A percentile compares a stretch with the other conserved stretches of the same genome.
Conservation (phyloP, 495 filamentous ascomycete genomes). For the Xylaria sp. region DNA sequence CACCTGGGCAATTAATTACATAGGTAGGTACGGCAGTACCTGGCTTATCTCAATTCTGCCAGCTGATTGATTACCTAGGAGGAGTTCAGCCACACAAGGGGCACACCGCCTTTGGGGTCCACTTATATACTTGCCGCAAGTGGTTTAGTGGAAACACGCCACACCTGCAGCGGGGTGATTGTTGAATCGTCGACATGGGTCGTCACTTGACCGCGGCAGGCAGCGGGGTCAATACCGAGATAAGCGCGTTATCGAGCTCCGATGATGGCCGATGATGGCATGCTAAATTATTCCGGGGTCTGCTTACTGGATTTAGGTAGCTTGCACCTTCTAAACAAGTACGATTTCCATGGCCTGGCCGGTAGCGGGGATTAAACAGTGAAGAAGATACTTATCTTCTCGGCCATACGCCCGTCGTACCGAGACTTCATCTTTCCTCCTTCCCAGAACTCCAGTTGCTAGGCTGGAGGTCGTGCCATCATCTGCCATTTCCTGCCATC, state of each 20-base stretch:
- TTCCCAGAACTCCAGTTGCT: background rate
- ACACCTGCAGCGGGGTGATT: background rate
- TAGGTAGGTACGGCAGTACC: background rate
- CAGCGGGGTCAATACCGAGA: conserved; percentile 14
- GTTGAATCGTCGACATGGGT: background rate
- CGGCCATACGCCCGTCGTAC: background rate
- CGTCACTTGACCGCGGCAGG: conserved; percentile 5
- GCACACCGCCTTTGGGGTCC: background rate
- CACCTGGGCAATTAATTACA: too few relatives aligned
- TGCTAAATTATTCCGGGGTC: conserved; percentile 8
- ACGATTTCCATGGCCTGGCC: background rate
- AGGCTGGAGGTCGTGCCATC: background rate
- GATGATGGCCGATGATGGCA: conserved; percentile 12
- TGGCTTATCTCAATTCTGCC: conserved; percentile 1
- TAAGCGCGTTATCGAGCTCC: conserved; percentile 20
- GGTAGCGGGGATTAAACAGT: background rate
- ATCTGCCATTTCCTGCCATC: background rate
- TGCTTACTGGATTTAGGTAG: conserved; percentile 10
- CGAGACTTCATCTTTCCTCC: background rate
- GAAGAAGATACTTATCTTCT: background rate
- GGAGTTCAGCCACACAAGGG: background rate
- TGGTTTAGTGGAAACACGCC: background rate
- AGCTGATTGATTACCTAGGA: too few relatives aligned
- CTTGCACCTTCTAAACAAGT: background rate
- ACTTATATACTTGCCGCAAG: background rate